These are phyloP conservation scores for Xylaria sp. DNA, from an alignment of 2,329 filamentous ascomycete species.

Conservation along the genomic window DNA sequence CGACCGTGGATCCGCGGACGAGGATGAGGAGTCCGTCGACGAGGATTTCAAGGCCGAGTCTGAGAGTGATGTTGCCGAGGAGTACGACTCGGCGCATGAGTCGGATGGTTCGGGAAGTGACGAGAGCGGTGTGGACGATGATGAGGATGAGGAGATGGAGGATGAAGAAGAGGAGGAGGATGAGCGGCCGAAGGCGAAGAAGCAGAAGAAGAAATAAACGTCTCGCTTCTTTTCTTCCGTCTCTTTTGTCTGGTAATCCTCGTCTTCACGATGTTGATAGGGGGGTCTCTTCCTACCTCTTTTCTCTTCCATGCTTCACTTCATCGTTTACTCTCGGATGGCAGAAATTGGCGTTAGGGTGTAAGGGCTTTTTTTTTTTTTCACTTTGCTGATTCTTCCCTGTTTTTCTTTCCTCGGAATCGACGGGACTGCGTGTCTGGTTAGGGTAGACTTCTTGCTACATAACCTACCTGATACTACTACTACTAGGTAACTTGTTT, in stretches of 20 bases:
- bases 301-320: background rate
- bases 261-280: too few species aligned
- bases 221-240: background rate
- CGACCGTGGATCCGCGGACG: constrained; percentile 86
- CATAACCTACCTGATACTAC: background rate
- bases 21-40: constrained; percentile 91
- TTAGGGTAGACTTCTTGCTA: background rate
- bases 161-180: constrained; percentile 38
- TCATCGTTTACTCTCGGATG: background rate
- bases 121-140: constrained; percentile 55
- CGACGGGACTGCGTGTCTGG: background rate
- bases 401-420: background rate
- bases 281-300: background rate
- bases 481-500: background rate
- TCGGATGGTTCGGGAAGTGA: constrained; percentile 70
- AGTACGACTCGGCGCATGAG: constrained; percentile 88
- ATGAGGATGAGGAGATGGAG: constrained; percentile 34
- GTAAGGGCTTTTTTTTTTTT: background rate
- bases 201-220: constrained; percentile 22
- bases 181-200: constrained; percentile 38
- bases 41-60: constrained; percentile 93
- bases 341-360: background rate
- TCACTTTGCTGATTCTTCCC: background rate
- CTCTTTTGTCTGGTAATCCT: too few species aligned
- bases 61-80: constrained; percentile 93